These are phyloP conservation scores for Quercus agrifolia DNA, from an alignment of 306 rosid genomes.

Conservation along the genomic window DNA sequence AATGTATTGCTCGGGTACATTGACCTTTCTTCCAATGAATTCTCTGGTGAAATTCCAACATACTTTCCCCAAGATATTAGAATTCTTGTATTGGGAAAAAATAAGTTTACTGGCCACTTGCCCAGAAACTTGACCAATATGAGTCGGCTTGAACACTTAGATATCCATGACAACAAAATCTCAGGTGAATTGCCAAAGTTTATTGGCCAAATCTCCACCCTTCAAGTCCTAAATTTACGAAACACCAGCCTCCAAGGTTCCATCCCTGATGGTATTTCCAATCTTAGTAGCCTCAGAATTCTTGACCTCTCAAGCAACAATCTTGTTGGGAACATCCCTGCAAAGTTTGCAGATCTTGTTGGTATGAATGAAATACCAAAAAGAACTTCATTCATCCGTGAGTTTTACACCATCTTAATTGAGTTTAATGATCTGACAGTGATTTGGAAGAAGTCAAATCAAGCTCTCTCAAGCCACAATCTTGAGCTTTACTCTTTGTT, in stretches of 20 bases:
- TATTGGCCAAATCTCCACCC: constrained; percentile 2
- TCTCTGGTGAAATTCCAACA: constrained; percentile 24
- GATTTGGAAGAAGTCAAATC: constrained; percentile 26
- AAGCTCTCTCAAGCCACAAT: constrained; percentile 10
- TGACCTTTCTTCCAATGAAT: constrained; percentile 28
- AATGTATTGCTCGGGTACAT: constrained; percentile 8
- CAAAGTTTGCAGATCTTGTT: background rate
- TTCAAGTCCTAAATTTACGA: no score
- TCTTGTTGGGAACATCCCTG: constrained; percentile 2
- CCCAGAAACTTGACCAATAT: constrained; percentile 19
- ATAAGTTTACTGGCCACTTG: constrained; percentile 10
- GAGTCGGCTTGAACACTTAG: constrained; percentile 20
- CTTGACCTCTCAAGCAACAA: constrained; percentile 25
- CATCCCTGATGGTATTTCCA: no score
- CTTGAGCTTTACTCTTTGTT: constrained; percentile 20
- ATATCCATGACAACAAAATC: constrained; percentile 27
- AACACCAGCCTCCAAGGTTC: no score
- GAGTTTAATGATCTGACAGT: constrained; percentile 18
- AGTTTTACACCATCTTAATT: background rate
- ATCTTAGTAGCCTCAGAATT: constrained; percentile 16
- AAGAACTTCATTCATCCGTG: background rate
- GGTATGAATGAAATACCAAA: constrained; percentile 22
- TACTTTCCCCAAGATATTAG: constrained; percentile 16
- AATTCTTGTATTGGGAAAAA: background rate
- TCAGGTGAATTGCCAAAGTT: no score